Evolutionary conservation across 1,284 basidiomycete species (phyloP), one percentile per base, ranked within the genome.

Genomic region (Rhodotorula glutinis): DNA sequence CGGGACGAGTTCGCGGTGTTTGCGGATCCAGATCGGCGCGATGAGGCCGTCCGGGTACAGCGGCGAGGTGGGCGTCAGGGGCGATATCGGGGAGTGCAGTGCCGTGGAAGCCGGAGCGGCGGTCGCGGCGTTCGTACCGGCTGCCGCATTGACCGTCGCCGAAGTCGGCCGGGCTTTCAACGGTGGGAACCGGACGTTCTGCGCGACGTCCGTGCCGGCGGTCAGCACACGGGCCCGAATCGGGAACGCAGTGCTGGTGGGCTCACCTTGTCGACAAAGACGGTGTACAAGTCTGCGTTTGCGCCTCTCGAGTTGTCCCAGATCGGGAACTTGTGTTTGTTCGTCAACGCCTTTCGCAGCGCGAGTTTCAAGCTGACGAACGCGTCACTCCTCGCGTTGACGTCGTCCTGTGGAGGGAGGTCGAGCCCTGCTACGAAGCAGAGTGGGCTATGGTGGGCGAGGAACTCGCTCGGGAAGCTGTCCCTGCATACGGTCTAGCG

Each of bases 11-110:
- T 91, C 87, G 0, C 91, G 89, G 76, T 98, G 94, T 79, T 97
- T 98, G 55, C 93, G 84, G 23, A 97, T 87, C 95, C 95, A 98
- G 74, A 98, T 91, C 0, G 94, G 95, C 2, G 94, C 92, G 65
- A 98, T 91, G 57, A 98, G 81, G 1, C 95, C 95, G 77, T 98
- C 95, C 0, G 95, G 95, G 77, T 91, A 85, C 21, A 96, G 82
- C 0, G 95, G 94, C 0, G 92, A 94, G 2, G 87, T 84, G 0
- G 89, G 87, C 0, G 90, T 91, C 33, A 96, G 80, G 0, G 95
- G 95, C 0, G 91, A 96, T 13, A 98, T 82, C 0, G 92, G 92
- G 0, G 93, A 97, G 78, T 92, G 91, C 1, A 19, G 84, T 78
- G 41, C 60, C 17, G 67, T 16, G 57, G 57, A 21, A 33, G 27